Conservation (phyloP, 192 early-diverging fungal species). For the Gaertneriomyces sp. region DNA sequence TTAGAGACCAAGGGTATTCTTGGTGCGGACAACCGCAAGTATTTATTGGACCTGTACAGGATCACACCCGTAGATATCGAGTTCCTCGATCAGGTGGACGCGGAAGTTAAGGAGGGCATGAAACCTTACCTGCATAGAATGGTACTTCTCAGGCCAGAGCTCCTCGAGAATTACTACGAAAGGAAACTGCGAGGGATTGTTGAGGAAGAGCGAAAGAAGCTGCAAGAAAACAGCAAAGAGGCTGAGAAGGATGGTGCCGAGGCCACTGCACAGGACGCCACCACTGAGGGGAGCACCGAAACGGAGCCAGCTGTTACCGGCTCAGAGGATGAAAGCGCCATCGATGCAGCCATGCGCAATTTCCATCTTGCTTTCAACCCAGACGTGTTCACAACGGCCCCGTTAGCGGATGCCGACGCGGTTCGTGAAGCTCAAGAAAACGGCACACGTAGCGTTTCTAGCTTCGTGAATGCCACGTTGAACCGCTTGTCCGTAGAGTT, state of each 20-base stretch:
- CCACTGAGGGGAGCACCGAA: no score
- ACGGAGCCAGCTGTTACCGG: background rate
- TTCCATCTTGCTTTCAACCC: constrained; percentile 58
- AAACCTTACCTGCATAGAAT: constrained; percentile 84
- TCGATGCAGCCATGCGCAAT: constrained; percentile 7
- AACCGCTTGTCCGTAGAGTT: constrained; percentile 33
- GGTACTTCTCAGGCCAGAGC: constrained; percentile 79
- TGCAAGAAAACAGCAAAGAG: constrained; percentile 22
- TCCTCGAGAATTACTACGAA: constrained; percentile 83
- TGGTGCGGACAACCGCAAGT: constrained; percentile 87
- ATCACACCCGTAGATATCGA: constrained; percentile 85
- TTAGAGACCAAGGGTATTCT: constrained; percentile 85
- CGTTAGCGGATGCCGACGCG: constrained; percentile 4
- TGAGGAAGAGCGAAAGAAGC: constrained; percentile 35
- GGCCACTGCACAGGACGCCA: constrained; percentile 1
- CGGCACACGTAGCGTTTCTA: constrained; percentile 70
- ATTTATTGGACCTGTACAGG: constrained; percentile 90
- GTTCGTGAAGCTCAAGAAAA: constrained; percentile 47
- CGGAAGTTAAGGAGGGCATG: constrained; percentile 41
- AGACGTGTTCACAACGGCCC: constrained; percentile 38
- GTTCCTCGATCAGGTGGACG: constrained; percentile 73
- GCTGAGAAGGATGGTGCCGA: constrained; percentile 27
- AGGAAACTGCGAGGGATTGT: constrained; percentile 58
- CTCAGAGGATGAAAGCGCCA: background rate
- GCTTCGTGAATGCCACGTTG: constrained; percentile 68